phyloP scores from a whole-genome alignment of 306 rosid genomes.

The Lupinus albus region DNA sequence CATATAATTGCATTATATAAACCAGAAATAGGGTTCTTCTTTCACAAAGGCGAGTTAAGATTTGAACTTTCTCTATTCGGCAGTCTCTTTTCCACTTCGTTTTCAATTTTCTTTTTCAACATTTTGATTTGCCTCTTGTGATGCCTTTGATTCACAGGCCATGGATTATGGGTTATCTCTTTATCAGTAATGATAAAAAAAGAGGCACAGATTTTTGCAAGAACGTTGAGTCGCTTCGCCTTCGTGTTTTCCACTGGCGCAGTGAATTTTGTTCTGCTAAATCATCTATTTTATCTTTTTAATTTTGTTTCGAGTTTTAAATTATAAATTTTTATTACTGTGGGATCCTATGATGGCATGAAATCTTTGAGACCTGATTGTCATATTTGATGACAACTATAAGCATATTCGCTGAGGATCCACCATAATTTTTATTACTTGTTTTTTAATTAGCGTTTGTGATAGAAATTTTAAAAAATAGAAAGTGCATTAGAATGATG shows the following conservation, averaged over 20 bases:
- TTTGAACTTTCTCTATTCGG: too few relatives aligned
- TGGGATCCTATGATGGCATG: constrained; percentile 89
- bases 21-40: too few relatives aligned
- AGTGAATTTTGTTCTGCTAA: constrained; percentile 77
- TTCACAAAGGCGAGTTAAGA: too few relatives aligned
- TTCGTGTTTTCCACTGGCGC: constrained; percentile 56
- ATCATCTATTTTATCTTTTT: constrained; percentile 9
- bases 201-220: constrained; percentile 69
- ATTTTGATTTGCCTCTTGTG: constrained; percentile 49
- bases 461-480: background rate
- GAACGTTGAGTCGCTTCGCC: constrained; percentile 89
- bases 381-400: constrained; percentile 69
- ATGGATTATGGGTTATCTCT: constrained; percentile 39
- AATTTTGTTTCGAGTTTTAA: too few relatives aligned
- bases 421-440: background rate
- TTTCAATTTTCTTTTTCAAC: too few relatives aligned
- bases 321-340: too few relatives aligned
- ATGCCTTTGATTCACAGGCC: constrained; percentile 41
- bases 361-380: constrained; percentile 99
- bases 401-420: constrained; percentile 91
- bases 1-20: too few relatives aligned
- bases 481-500: constrained; percentile 31
- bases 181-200: background rate
- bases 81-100: too few relatives aligned
- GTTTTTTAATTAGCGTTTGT: background rate